Base-by-base conservation (phyloP, 768 basidiomycete species). In the Pleurotus giganteus region DNA sequence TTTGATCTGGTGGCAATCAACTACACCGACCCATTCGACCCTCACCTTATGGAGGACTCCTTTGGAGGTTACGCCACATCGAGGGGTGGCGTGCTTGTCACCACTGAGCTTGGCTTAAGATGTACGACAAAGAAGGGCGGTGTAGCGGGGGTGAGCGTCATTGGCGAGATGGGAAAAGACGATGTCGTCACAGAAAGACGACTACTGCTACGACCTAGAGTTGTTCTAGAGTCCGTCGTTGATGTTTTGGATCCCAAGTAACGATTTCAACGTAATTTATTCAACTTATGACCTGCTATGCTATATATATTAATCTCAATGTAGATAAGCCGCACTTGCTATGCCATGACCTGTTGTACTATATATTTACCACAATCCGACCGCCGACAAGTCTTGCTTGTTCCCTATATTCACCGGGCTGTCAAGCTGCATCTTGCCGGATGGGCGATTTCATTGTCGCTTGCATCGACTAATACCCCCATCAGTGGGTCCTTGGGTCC, bases 1-100 rank as follows among this genome's bases (percentile, higher is more conserved):
- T 91, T 91, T 61, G 86, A 91, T 60, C 77, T 90, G 31, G 67
- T 86, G 36, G 76, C 82, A 17, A 79, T 83, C 1, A 83, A 86
- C 55, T 76, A 79, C 28, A 80, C 79, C 2, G 71, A 73, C 15
- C 11, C 68, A 9, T 86, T 82, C 61, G 77, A 83, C 51, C 42
- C 67, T 5, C 58, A 58, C 24, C 34, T 51, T 29, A 69, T 71
- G 68, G 54, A 57, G 24, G 67, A 69, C 63, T 80, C 80, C 39
- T 89, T 88, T 69, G 83, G 80, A 37, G 80, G 82, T 39, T 83
- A 83, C 58, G 78, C 72, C 7, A 63, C 73, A 19, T 76, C 81
- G 11, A 71, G 66, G 29, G 82, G 83, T 1, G 64, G 68, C 2
- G 82, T 89, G 32, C 66, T 89, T 28, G 85, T 81, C 57, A 86